phyloP scores from a whole-genome alignment of 2,329 filamentous ascomycete genomes.

The Fusarium temperatum region DNA sequence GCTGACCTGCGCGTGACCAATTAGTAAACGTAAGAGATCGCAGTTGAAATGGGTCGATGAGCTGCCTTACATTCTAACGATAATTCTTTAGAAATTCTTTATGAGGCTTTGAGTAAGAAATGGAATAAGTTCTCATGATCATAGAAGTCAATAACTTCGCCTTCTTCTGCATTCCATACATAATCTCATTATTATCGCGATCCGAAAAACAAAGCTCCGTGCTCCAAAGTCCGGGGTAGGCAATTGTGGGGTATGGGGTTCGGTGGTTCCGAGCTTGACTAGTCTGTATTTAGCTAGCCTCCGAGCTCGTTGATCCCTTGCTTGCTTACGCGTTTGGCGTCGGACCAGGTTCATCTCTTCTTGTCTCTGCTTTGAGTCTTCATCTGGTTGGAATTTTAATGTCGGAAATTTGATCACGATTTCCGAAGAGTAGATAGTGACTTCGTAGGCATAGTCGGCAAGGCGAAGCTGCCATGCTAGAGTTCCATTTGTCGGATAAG shows the following conservation, averaged over 20 bases:
- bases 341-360: not conserved
- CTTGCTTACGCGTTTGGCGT: not conserved
- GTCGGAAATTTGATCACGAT: not conserved
- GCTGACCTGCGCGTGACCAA: not conserved
- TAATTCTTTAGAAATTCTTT: too few relatives aligned
- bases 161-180: not conserved
- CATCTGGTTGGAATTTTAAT: fast-evolving
- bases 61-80: not conserved
- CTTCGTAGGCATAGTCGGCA: not conserved
- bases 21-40: too few relatives aligned
- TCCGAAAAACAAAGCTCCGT: not conserved
- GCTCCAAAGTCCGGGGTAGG: not conserved
- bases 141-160: not conserved
- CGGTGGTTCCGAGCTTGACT: not conserved
- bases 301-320: not conserved
- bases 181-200: too few relatives aligned
- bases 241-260: not conserved
- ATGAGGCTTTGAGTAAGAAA: too few relatives aligned
- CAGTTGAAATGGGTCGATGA: too few relatives aligned
- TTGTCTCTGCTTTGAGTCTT: not conserved
- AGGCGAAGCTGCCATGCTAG: fast-evolving
- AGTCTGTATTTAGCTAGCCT: not conserved
- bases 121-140: not conserved
- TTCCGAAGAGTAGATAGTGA: not conserved
- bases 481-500: not conserved